Percentiles rank a stretch among this genome's conserved stretches.
Conservation (phyloP, 2,329 filamentous ascomycete species). For the Zymoseptoria passerinii region DNA sequence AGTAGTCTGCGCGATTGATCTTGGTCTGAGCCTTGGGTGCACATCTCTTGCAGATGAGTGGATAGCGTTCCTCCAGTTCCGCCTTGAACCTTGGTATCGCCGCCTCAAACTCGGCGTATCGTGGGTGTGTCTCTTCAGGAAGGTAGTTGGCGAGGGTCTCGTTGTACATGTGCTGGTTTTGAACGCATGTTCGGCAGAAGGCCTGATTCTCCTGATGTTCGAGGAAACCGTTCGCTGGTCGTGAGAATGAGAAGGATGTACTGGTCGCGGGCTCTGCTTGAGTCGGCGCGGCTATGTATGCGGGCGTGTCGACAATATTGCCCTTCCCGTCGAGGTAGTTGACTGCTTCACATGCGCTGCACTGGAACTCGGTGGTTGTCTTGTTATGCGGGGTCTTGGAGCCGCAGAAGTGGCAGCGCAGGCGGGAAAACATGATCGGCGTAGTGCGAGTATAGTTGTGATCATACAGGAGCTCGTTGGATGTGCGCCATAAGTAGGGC, state of each 20-base stretch:
- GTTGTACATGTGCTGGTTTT: slow-evolving; percentile 79
- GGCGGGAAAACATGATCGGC: slow-evolving; percentile 18
- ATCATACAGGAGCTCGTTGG: neutral
- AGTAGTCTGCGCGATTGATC: slow-evolving; percentile 27
- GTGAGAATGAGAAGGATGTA: slow-evolving; percentile 21
- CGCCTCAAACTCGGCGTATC: slow-evolving; percentile 60
- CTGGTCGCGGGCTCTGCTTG: neutral
- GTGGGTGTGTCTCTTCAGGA: slow-evolving; percentile 54
- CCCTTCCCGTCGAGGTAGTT: slow-evolving; percentile 90
- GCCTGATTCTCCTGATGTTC: slow-evolving; percentile 35
- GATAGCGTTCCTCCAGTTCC: slow-evolving; percentile 72
- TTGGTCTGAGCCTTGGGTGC: slow-evolving; percentile 57
- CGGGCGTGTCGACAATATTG: slow-evolving; percentile 79
- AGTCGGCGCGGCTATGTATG: slow-evolving; percentile 36
- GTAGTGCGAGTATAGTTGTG: neutral
- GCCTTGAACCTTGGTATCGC: slow-evolving; percentile 62
- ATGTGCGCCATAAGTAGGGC: neutral
- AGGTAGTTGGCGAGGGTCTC: slow-evolving; percentile 73
- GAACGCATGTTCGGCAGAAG: slow-evolving; percentile 71
- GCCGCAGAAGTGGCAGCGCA: slow-evolving; percentile 74
- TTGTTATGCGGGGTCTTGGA: slow-evolving; percentile 54
- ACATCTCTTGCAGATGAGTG: slow-evolving; percentile 77
- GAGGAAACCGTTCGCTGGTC: slow-evolving; percentile 22
- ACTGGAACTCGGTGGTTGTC: slow-evolving; percentile 61
- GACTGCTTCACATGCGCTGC: slow-evolving; percentile 69